Conservation (phyloP, 164 flowering plant genomes). For the Tetracentron sinense region DNA sequence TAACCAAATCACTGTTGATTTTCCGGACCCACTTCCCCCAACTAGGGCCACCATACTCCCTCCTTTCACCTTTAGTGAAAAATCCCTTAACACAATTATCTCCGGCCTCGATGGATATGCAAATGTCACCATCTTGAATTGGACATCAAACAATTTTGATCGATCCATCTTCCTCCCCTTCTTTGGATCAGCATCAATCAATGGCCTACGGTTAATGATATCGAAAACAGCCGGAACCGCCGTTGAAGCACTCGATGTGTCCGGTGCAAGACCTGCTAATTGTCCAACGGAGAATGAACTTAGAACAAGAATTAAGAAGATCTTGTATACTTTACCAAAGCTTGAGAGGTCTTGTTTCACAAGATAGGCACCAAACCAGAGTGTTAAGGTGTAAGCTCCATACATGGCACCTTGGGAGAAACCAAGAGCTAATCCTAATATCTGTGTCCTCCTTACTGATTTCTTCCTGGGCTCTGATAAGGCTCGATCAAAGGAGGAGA, state of each 20-base stretch:
- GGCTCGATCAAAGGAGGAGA: constrained; percentile 50
- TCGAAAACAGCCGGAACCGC: constrained; percentile 54
- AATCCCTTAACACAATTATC: constrained; percentile 47
- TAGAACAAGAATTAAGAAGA: constrained; percentile 66
- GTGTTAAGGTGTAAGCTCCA: constrained; percentile 63
- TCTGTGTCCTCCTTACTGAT: constrained; percentile 46
- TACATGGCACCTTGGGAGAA: constrained; percentile 78
- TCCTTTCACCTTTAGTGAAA: constrained; percentile 48
- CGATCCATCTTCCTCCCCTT: constrained; percentile 40
- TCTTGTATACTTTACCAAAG: constrained; percentile 56
- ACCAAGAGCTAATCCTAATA: constrained; percentile 59
- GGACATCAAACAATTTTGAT: constrained; percentile 40
- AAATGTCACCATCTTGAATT: constrained; percentile 59
- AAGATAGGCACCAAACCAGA: constrained; percentile 60
- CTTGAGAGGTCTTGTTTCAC: constrained; percentile 30
- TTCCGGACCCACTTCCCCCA: constrained; percentile 74
- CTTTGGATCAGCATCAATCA: constrained; percentile 28
- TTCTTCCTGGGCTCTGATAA: constrained; percentile 50
- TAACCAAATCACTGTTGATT: constrained; percentile 70
- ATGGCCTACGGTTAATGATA: constrained; percentile 44
- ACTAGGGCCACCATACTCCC: constrained; percentile 72
- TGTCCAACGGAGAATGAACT: constrained; percentile 85
- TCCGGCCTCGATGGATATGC: constrained; percentile 69
- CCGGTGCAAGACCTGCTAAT: constrained; percentile 76
- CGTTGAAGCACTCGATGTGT: constrained; percentile 53